Evolutionary conservation across 2,329 filamentous ascomycete genomes (phyloP).

Genomic region (Fonsecaea nubica): DNA sequence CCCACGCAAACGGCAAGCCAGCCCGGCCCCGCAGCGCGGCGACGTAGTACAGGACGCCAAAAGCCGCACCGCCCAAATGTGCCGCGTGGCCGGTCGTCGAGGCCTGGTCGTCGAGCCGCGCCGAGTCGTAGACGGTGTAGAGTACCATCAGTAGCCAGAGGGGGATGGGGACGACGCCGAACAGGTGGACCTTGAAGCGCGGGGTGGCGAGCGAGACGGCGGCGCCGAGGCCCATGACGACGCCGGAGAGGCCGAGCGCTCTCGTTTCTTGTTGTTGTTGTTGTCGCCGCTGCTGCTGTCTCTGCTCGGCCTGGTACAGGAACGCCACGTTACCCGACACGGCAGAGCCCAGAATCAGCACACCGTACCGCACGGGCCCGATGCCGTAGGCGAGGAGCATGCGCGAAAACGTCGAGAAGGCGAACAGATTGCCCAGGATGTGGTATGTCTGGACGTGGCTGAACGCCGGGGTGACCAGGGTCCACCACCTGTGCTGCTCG

Average conservation of each 20-base stretch:
- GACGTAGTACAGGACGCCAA: conserved; percentile 22
- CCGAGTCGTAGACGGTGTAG: conserved; percentile 23
- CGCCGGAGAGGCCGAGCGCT: conserved; percentile 25
- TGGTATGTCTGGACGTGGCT: conserved; percentile 25
- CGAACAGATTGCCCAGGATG: conserved; percentile 18
- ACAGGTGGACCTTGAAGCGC: background rate
- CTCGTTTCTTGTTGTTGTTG: background rate
- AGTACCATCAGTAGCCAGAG: conserved; percentile 11
- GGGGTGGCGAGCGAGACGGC: conserved; percentile 19
- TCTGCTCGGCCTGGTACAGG: background rate
- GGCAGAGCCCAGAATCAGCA: conserved; percentile 25
- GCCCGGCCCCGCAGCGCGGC: conserved; percentile 7
- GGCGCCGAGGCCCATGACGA: conserved; percentile 25
- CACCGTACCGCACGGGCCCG: conserved; percentile 7
- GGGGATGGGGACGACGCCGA: conserved; percentile 15
- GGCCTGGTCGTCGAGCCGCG: conserved; percentile 14
- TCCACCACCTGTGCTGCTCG: conserved; percentile 20
- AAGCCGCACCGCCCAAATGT: conserved; percentile 25
- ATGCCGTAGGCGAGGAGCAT: conserved; percentile 17
- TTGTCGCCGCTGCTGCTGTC: background rate
- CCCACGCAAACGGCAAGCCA: conserved; percentile 9
- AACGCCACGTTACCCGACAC: conserved; percentile 18
- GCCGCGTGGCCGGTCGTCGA: conserved; percentile 26
- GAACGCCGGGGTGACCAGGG: conserved; percentile 28
- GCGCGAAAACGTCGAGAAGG: conserved; percentile 23